Conservation (phyloP, 331 rosid species). For the Dryas integrifolia region DNA sequence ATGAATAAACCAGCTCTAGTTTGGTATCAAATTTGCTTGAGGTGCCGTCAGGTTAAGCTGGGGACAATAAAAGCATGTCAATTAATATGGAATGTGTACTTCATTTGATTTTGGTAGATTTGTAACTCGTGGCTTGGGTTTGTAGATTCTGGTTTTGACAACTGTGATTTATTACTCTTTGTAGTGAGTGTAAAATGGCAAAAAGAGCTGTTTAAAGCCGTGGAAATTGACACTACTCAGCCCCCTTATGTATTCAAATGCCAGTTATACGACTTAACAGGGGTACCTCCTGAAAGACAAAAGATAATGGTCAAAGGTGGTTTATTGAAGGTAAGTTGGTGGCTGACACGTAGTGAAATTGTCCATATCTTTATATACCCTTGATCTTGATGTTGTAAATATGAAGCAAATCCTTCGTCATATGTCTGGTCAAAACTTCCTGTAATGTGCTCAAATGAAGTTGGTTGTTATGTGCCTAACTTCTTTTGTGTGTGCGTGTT, state of each 20-base stretch:
- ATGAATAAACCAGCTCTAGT: neutral
- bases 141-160: slow-evolving; percentile 15
- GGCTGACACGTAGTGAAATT: slow-evolving; percentile 7
- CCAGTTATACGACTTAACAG: slow-evolving; percentile 88
- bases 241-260: slow-evolving; percentile 89
- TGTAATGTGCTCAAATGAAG: neutral
- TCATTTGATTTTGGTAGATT: neutral
- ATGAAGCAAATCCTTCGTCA: neutral
- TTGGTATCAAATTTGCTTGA: neutral
- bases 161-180: slow-evolving; percentile 14
- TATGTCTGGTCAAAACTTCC: neutral
- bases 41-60: neutral
- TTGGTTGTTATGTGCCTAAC: neutral
- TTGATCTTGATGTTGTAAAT: slow-evolving; percentile 10
- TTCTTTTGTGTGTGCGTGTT: neutral
- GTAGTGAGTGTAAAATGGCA: slow-evolving; percentile 94
- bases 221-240: slow-evolving; percentile 86
- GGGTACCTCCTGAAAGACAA: slow-evolving; percentile 97
- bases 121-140: neutral
- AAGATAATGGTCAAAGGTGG: slow-evolving; percentile 99
- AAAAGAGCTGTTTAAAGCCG: slow-evolving; percentile 70
- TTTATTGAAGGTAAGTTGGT: slow-evolving; percentile 66
- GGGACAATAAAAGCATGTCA: neutral
- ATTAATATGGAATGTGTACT: neutral
- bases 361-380: slow-evolving; percentile 8